Conservation (phyloP, 2,329 filamentous ascomycete genomes). For the Cadophora malorum region DNA sequence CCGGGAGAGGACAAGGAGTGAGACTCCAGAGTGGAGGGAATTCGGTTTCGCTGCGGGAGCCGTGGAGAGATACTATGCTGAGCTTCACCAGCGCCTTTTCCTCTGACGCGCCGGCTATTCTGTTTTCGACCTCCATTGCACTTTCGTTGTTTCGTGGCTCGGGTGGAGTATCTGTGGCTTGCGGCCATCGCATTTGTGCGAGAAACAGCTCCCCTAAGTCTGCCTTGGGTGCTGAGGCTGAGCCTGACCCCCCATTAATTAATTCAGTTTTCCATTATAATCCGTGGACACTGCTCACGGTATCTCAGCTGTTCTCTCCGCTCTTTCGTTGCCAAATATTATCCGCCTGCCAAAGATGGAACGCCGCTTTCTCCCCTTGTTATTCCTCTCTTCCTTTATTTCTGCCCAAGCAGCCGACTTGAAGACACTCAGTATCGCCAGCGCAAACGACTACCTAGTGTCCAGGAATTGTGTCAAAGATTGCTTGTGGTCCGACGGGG, state of each 20-base stretch:
- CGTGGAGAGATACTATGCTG: too few relatives aligned
- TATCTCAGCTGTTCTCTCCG: not conserved
- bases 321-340: not conserved
- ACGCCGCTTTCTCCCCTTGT: not conserved
- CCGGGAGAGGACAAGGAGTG: not conserved
- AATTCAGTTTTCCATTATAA: not conserved
- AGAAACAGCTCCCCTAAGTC: not conserved
- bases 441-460: slow-evolving; percentile 6
- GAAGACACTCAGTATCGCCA: not conserved
- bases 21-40: not conserved
- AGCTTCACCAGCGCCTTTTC: too few relatives aligned
- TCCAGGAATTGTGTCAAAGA: not conserved
- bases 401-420: not conserved
- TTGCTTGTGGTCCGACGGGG: not conserved
- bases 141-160: slow-evolving; percentile 1
- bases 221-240: not conserved
- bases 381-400: not conserved
- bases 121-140: not conserved
- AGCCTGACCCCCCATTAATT: not conserved
- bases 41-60: too few relatives aligned
- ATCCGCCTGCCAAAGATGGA: not conserved
- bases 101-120: too few relatives aligned
- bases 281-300: too few relatives aligned
- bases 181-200: not conserved
- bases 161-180: not conserved